Evolutionary conservation across 1,284 basidiomycete species (phyloP).

Genomic region (Anthracocystis panici-leucophaei): DNA sequence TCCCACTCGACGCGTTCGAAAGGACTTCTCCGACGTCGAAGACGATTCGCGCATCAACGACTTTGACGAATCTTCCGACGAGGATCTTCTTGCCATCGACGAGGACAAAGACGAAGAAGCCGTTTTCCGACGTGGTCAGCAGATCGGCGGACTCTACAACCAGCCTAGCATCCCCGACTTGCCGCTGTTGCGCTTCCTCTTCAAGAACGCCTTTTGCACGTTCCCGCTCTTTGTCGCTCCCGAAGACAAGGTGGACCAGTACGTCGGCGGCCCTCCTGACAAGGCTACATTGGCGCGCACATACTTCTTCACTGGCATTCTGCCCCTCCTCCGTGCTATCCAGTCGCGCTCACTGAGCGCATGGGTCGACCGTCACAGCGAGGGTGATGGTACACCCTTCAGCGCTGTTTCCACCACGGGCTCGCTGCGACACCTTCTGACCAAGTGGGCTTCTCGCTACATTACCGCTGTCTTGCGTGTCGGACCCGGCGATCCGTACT

Average conservation of each 20-base stretch:
- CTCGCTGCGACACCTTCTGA: conserved; percentile 39
- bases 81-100: conserved; percentile 43
- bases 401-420: conserved; percentile 48
- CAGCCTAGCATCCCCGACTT: conserved; percentile 50
- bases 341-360: conserved; percentile 63
- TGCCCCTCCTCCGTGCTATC: conserved; percentile 59
- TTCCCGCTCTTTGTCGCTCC: conserved; percentile 65
- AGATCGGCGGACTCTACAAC: conserved; percentile 42
- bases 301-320: conserved; percentile 55
- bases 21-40: conserved; percentile 41
- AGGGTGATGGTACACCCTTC: conserved; percentile 63
- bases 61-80: conserved; percentile 56
- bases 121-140: conserved; percentile 56
- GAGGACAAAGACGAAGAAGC: conserved; percentile 62
- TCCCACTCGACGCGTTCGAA: conserved; percentile 17
- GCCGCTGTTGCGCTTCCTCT: conserved; percentile 62
- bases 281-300: conserved; percentile 57
- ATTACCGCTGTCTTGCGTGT: conserved; percentile 59
- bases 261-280: conserved; percentile 49
- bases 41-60: conserved; percentile 60
- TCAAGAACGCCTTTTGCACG: conserved; percentile 63
- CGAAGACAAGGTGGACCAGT: conserved; percentile 47
- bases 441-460: conserved; percentile 59
- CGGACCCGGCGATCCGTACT: conserved; percentile 56
- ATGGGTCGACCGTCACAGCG: conserved; percentile 62